Conservation (phyloP, 208 protist species). For the Trypanosoma boissoni region DNA sequence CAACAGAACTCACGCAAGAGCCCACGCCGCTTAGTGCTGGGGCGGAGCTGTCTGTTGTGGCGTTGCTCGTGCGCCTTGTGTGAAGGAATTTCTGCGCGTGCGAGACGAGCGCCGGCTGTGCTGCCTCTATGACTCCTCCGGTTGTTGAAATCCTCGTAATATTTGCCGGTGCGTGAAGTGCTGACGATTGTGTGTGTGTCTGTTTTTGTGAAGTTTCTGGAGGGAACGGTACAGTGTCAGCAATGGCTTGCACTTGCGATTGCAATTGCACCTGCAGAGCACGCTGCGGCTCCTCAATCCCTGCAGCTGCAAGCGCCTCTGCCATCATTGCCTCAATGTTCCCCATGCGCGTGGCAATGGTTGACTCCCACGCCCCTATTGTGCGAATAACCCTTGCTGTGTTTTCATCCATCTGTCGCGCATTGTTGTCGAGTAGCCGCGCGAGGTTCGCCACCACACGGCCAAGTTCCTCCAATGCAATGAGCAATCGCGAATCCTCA, state of each 20-base stretch:
- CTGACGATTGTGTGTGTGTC: too few relatives aligned
- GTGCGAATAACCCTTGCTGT: slow-evolving; percentile 7
- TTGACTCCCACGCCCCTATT: slow-evolving; percentile 31
- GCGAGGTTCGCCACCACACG: slow-evolving; percentile 55
- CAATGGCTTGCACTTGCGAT: too few relatives aligned
- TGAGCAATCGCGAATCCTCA: neutral
- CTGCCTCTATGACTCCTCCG: neutral
- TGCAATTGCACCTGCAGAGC: neutral
- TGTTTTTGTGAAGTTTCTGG: too few relatives aligned
- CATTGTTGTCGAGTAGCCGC: slow-evolving; percentile 42
- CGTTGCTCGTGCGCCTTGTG: slow-evolving; percentile 7
- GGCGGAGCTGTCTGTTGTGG: slow-evolving; percentile 4
- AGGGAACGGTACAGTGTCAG: too few relatives aligned
- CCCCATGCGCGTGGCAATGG: slow-evolving; percentile 20
- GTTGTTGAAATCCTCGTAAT: too few relatives aligned
- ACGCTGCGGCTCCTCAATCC: neutral
- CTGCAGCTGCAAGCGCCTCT: neutral
- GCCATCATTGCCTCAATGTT: slow-evolving; percentile 15
- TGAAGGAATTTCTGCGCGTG: neutral
- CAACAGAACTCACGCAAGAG: neutral
- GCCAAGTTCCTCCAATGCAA: slow-evolving; percentile 20
- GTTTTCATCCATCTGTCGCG: slow-evolving; percentile 16
- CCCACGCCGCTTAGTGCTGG: neutral
- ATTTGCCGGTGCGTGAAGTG: too few relatives aligned
- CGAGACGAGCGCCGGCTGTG: neutral